These are phyloP conservation scores for Saxophila tyrrhenica DNA, from an alignment of 495 filamentous ascomycete species.

Conservation along the genomic window DNA sequence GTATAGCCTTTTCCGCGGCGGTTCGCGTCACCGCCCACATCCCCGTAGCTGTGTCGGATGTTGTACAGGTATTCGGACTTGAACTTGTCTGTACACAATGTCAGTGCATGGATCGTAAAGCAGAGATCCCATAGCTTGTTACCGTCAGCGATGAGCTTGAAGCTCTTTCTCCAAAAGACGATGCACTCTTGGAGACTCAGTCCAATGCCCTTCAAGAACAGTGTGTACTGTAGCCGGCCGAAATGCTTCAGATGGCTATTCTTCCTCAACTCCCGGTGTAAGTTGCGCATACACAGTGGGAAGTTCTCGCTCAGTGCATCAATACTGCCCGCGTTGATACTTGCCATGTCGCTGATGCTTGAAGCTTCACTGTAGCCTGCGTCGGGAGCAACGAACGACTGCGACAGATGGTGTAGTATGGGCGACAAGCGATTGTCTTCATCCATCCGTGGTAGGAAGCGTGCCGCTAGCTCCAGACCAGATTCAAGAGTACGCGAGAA, in stretches of 20 bases:
- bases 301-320: slow-evolving; percentile 78
- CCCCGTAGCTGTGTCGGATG: slow-evolving; percentile 82
- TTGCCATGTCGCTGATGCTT: slow-evolving; percentile 44
- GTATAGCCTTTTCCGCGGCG: slow-evolving; percentile 74
- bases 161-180: slow-evolving; percentile 82
- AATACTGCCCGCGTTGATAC: slow-evolving; percentile 66
- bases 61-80: slow-evolving; percentile 86
- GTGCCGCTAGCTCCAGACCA: slow-evolving; percentile 74
- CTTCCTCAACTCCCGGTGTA: slow-evolving; percentile 72
- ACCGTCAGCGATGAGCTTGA: slow-evolving; percentile 79
- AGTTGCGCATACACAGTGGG: slow-evolving; percentile 85
- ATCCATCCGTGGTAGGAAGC: slow-evolving; percentile 82
- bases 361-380: slow-evolving; percentile 56
- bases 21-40: slow-evolving; percentile 87
- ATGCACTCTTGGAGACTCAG: slow-evolving; percentile 83
- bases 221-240: slow-evolving; percentile 86
- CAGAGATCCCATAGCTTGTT: slow-evolving; percentile 45
- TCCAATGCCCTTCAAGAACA: slow-evolving; percentile 96
- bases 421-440: slow-evolving; percentile 94
- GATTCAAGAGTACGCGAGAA: slow-evolving; percentile 68
- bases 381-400: slow-evolving; percentile 86
- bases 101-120: not conserved
- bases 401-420: slow-evolving; percentile 82
- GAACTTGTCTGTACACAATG: slow-evolving; percentile 17
- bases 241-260: slow-evolving; percentile 87